Evolutionary conservation across 352 stramenopile species (phyloP), one percentile per base, ranked within the genome.

Genomic region (Halophytophthora polymorphica): DNA sequence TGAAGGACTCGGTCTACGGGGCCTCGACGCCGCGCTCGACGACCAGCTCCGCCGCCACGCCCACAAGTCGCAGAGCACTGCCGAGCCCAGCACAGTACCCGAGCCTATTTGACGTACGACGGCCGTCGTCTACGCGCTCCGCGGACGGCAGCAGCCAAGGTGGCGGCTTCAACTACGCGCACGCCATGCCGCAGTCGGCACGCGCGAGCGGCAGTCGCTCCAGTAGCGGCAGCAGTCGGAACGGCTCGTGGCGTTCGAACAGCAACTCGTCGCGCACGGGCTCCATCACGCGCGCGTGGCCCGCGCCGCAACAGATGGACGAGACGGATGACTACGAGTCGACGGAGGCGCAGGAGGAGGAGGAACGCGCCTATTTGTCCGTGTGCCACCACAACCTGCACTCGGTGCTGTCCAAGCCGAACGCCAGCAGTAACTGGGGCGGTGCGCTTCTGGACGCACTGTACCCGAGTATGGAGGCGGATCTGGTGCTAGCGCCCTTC

Each of bases 361-460:
- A 91, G 45, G 77, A 87, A 21, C 71, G 68, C 39, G 76, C 80
- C 31, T 86, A 86, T 53, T 47, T 90, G 12, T 65, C 69, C 10
- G 71, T 89, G 50, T 84, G 57, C 29, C 76, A 90, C 31, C 82
- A 95, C 58, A 95, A 95, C 48, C 53, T 95, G 22, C 80, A 95
- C 64, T 93, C 84, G 25, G 84, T 95, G 45, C 65, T 95, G 31
- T 87, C 77, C 0, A 90, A 91, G 41, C 84, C 84, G 5, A 86
- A 89, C 49, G 79, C 72, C 6, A 80, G 50, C 39, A 72, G 50
- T 36, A 72, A 80, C 59, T 94, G 83, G 83, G 62, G 77, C 42
- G 73, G 71, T 33, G 69, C 76, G 19, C 45, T 92, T 38, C 65
- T 94, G 6, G 83, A 94, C 40, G 79, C 70, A 42, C 72, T 94